These are phyloP conservation scores for Arachnopeziza araneosa DNA, from an alignment of 2,329 filamentous ascomycete species.

Conservation along the genomic window DNA sequence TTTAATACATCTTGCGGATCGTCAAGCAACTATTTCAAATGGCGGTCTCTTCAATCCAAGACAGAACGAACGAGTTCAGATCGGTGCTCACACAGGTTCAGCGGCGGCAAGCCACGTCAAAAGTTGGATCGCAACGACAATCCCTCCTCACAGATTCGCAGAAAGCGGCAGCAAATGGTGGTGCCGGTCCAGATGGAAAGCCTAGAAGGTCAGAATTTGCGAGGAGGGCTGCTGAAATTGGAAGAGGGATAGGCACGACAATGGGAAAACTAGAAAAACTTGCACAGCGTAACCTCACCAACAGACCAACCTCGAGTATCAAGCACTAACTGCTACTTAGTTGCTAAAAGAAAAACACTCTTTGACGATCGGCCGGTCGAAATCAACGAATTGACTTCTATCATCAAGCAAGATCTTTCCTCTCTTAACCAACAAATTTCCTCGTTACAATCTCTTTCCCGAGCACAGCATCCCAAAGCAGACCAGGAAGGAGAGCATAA, in stretches of 20 bases:
- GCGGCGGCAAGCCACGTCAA: constrained; percentile 68
- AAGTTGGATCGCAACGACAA: constrained; percentile 72
- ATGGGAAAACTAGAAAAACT: constrained; percentile 94
- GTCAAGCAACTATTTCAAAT: constrained; percentile 35
- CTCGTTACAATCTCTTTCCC: constrained; percentile 69
- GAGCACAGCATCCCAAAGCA: constrained; percentile 65
- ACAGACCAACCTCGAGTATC: not conserved
- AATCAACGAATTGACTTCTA: constrained; percentile 93
- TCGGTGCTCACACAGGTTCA: constrained; percentile 84
- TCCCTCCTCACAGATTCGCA: constrained; percentile 72
- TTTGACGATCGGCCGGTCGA: constrained; percentile 97
- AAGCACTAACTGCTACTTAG: constrained; percentile 35
- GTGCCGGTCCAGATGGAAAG: constrained; percentile 38
- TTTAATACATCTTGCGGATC: not conserved
- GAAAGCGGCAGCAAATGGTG: constrained; percentile 55
- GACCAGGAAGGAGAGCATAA: constrained; percentile 93
- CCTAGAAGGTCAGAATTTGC: constrained; percentile 85
- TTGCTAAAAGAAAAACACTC: constrained; percentile 93
- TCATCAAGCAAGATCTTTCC: constrained; percentile 96
- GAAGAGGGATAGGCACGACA: constrained; percentile 81
- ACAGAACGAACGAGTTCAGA: constrained; percentile 92
- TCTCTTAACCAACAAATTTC: constrained; percentile 83
- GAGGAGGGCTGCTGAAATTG: constrained; percentile 84
- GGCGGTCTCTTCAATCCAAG: constrained; percentile 78
- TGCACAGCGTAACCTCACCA: constrained; percentile 60